Percentiles rank a stretch among this genome's conserved stretches.
Conservation (phyloP, 225 moss, liverwort and hornwort species). For the Sphagnum contortum region DNA sequence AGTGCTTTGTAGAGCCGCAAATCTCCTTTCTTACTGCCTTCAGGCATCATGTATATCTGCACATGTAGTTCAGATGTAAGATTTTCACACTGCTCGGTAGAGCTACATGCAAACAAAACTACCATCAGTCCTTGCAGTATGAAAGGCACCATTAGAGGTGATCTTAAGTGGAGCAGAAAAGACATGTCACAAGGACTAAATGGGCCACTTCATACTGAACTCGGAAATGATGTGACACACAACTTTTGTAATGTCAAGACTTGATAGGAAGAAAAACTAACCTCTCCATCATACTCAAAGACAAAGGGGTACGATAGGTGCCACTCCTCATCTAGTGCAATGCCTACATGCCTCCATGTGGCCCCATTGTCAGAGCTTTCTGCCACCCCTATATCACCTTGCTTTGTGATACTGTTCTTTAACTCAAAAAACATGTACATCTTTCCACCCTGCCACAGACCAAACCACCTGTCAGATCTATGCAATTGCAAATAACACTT, state of each 20-base stretch:
- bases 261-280: constrained; percentile 4
- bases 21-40: constrained; percentile 64
- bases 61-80: too few species aligned
- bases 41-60: constrained; percentile 97
- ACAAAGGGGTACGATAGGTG: constrained; percentile 83
- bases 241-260: too few species aligned
- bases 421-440: constrained; percentile 77
- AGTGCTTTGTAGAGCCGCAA: constrained; percentile 67
- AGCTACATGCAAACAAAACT: too few species aligned
- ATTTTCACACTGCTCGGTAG: too few species aligned
- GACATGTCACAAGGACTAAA: too few species aligned
- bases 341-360: constrained; percentile 68
- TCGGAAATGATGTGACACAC: too few species aligned
- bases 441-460: constrained; percentile 43
- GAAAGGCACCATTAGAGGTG: too few species aligned
- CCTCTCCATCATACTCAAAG: constrained; percentile 75
- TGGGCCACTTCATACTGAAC: too few species aligned
- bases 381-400: constrained; percentile 91
- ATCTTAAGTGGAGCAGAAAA: too few species aligned
- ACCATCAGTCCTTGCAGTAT: too few species aligned
- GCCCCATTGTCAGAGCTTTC: constrained; percentile 62
- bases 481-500: too few species aligned
- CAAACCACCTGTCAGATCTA: too few species aligned
- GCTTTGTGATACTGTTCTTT: constrained; percentile 66
- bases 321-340: constrained; percentile 85